Evolutionary conservation across 441 rosid genomes (phyloP).

Genomic region (Raphanus hybrid): DNA sequence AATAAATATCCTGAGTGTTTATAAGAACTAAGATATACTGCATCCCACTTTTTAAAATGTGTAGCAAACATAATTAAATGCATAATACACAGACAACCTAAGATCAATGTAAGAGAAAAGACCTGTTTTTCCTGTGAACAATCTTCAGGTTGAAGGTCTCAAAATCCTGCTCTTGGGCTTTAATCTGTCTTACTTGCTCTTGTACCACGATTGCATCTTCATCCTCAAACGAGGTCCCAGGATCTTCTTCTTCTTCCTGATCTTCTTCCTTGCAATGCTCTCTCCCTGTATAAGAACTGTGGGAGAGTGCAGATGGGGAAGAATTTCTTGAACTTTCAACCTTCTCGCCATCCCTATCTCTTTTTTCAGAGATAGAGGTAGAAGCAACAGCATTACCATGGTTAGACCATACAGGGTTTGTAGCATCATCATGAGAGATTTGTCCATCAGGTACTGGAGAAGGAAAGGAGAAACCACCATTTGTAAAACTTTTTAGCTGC

Average conservation of each 20-base stretch:
- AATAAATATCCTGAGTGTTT: constrained; percentile 11
- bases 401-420: constrained; percentile 46
- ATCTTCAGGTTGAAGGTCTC: constrained; percentile 91
- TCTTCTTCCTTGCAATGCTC: constrained; percentile 60
- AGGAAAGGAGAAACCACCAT: constrained; percentile 78
- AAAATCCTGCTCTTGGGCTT: constrained; percentile 92
- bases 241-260: constrained; percentile 69
- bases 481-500: constrained; percentile 55
- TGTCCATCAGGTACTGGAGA: constrained; percentile 74
- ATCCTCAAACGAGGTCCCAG: constrained; percentile 71
- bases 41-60: background rate
- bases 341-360: constrained; percentile 62
- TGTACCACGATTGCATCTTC: constrained; percentile 91
- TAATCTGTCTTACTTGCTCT: constrained; percentile 94
- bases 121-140: constrained; percentile 97
- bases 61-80: background rate
- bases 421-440: constrained; percentile 53
- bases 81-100: background rate
- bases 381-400: too few relatives aligned
- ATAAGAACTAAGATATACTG: background rate
- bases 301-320: constrained; percentile 68
- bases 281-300: constrained; percentile 60
- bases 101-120: background rate
- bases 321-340: constrained; percentile 66
- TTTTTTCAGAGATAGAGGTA: too few relatives aligned